Conservation (phyloP, 768 basidiomycete genomes). For the Bullera alba region DNA sequence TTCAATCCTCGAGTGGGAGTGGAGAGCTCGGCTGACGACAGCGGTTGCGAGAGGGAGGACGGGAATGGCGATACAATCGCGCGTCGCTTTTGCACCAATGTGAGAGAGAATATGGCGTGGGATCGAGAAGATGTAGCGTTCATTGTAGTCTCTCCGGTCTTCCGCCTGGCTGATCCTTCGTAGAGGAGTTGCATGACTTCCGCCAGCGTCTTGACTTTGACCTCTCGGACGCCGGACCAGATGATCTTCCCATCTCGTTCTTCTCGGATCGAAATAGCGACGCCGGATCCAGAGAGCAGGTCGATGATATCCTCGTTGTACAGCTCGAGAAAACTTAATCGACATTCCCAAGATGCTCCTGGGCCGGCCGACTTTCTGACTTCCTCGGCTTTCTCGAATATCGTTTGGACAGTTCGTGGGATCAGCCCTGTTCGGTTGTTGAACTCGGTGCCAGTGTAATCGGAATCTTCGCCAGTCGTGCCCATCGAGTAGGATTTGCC, state of each 20-base stretch:
- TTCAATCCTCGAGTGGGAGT: conserved; percentile 22
- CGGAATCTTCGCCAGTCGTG: conserved; percentile 79
- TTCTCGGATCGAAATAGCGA: conserved; percentile 91
- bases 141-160: conserved; percentile 97
- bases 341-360: conserved; percentile 58
- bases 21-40: conserved; percentile 3
- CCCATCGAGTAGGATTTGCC: conserved; percentile 99
- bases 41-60: conserved; percentile 6
- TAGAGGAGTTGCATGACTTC: conserved; percentile 96
- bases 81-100: conserved; percentile 76
- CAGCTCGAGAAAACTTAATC: conserved; percentile 84
- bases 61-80: not conserved
- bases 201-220: conserved; percentile 68
- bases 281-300: conserved; percentile 68
- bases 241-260: conserved; percentile 95
- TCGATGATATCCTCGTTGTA: conserved; percentile 99
- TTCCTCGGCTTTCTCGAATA: conserved; percentile 71
- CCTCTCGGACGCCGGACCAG: conserved; percentile 91
- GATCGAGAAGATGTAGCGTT: conserved; percentile 96
- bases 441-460: conserved; percentile 47
- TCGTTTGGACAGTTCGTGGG: conserved; percentile 81
- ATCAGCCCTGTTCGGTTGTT: conserved; percentile 72
- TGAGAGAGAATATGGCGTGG: conserved; percentile 97
- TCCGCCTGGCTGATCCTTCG: conserved; percentile 79
- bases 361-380: conserved; percentile 62